phyloP scores from a whole-genome alignment of 441 rosid species.

The Geranium incanum region DNA sequence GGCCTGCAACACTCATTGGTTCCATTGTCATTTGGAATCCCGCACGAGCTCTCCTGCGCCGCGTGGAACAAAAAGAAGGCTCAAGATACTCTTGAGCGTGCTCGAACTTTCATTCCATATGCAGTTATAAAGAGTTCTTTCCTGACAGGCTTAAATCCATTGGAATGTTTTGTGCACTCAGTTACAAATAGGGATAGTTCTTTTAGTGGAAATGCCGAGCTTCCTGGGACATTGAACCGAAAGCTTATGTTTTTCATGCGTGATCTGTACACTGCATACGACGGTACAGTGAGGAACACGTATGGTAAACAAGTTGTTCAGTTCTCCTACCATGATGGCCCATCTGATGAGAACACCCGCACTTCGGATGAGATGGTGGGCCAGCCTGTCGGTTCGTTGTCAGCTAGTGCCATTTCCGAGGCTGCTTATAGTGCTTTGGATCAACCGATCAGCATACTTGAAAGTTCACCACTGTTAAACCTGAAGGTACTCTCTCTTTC shows the following conservation, averaged over 20 bases:
- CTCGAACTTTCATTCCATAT: conserved; percentile 61
- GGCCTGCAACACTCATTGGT: conserved; percentile 81
- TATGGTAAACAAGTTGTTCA: conserved; percentile 79
- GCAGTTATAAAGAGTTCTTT: conserved; percentile 74
- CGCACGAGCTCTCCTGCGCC: conserved; percentile 56
- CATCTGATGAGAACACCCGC: conserved; percentile 16
- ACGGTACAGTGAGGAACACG: conserved; percentile 82
- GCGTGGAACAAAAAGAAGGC: conserved; percentile 61
- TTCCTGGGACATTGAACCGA: conserved; percentile 82
- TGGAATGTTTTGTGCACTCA: conserved; percentile 82
- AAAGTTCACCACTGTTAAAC: conserved; percentile 84
- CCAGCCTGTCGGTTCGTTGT: conserved; percentile 70
- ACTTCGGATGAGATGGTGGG: conserved; percentile 39
- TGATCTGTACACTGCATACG: conserved; percentile 65
- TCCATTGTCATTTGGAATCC: conserved; percentile 74
- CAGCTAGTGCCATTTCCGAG: conserved; percentile 88
- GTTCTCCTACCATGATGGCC: conserved; percentile 43
- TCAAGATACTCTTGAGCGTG: conserved; percentile 29
- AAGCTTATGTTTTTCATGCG: conserved; percentile 92
- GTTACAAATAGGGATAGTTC: conserved; percentile 79
- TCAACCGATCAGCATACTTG: conserved; percentile 86
- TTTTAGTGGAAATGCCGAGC: conserved; percentile 92
- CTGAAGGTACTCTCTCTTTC: conserved; percentile 58
- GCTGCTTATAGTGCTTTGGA: conserved; percentile 96
- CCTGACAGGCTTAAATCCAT: conserved; percentile 69